Evolutionary conservation across 2,329 filamentous ascomycete species (phyloP), one percentile per base, ranked within the genome.

Genomic region (Neophaeococcomyces aloes): DNA sequence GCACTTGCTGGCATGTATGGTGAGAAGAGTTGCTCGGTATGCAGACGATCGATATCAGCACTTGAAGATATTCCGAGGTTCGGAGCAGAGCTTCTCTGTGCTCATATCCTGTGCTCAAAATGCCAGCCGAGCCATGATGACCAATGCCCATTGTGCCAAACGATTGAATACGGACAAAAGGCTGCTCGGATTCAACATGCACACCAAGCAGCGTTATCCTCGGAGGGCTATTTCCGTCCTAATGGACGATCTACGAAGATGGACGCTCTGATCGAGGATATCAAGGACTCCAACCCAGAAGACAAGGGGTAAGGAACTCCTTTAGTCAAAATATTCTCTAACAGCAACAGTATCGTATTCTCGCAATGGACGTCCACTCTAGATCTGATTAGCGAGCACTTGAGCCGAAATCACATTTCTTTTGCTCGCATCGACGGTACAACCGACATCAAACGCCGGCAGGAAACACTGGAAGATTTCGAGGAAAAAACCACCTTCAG

Each of bases 301-400:
- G 38, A 41, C 27, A 41, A 41, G 31, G 31, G 36, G 36, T 38
- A 38, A 18, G 18, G 36, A 27, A 27, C n/a, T 8, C 4, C 11
- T 8, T 38, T 27, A 7, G 27, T 29, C 18, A n/a, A 4, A 21
- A 29, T 21, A 10, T 23, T 21, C 17, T 3, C 40, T 44, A 34
- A 39, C 23, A 30, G 17, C 18, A 30, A 17, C 45, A 71, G 65
- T 33, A 68, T 70, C 25, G 61, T 71, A 33, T 71, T 71, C 30
- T 69, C 67, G 0, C 68, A 61, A 44, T 71, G 66, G 69, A 70
- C 64, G 1, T 54, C 61, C 1, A 69, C 66, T 0, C 53, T 72
- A 0, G 53, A 66, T 17, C 55, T 71, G 0, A 50, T 70, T 0
- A 54, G 47, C 0, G 56, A 32, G 2, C 57, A 63, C 27, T 53